These are phyloP conservation scores for Xylariaceae sp. DNA, from an alignment of 2,329 filamentous ascomycete genomes.

Conservation along the genomic window DNA sequence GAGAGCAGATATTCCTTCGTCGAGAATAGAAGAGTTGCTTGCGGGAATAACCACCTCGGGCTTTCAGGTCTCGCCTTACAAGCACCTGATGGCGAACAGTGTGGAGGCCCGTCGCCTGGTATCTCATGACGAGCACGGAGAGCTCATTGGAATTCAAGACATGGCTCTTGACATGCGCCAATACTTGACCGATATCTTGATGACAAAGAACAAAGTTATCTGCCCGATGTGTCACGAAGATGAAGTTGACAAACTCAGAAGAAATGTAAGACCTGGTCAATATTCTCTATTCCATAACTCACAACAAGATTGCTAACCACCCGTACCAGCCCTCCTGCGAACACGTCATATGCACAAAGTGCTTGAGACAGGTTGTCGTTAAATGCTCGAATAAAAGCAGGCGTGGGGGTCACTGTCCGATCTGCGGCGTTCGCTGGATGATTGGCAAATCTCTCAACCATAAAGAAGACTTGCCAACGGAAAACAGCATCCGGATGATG, in stretches of 20 bases:
- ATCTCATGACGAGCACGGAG: not conserved
- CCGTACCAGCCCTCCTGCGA: conserved; percentile 5
- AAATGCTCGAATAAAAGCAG: too few relatives aligned
- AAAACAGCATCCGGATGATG: too few relatives aligned
- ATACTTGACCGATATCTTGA: not conserved
- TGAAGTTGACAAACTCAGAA: not conserved
- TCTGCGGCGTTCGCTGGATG: too few relatives aligned
- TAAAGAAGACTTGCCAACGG: too few relatives aligned
- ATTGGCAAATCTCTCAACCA: too few relatives aligned
- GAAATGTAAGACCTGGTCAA: not conserved
- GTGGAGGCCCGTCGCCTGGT: not conserved
- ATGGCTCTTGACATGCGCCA: conserved; percentile 1
- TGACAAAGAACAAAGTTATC: not conserved
- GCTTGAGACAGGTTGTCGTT: not conserved
- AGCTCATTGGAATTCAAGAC: not conserved
- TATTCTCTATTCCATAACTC: not conserved
- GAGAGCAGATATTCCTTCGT: not conserved
- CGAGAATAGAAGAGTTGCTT: not conserved
- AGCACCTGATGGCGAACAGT: not conserved
- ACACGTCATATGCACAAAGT: conserved; percentile 2
- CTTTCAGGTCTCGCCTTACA: not conserved
- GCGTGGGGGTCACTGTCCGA: too few relatives aligned
- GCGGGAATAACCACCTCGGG: not conserved
- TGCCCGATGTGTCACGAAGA: conserved; percentile 2
- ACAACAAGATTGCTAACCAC: not conserved